phyloP scores from a whole-genome alignment of 805 yeast species.

The Yamadazyma sp. region DNA sequence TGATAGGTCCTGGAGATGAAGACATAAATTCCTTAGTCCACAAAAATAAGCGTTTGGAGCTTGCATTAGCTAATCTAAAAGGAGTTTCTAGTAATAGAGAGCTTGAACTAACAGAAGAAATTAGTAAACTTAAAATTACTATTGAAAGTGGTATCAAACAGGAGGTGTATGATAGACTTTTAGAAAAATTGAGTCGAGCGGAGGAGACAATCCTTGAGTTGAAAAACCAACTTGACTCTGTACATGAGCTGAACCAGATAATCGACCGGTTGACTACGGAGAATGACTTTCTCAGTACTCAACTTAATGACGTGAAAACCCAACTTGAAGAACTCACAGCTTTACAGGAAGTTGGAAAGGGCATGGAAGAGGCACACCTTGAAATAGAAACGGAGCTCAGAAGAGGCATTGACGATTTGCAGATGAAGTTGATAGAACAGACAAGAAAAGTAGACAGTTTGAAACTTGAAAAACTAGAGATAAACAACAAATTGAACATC shows the following conservation, averaged over 20 bases:
- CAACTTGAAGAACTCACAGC: slow-evolving; percentile 49
- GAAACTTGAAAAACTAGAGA: slow-evolving; percentile 3
- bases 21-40: slow-evolving; percentile 19
- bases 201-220: slow-evolving; percentile 26
- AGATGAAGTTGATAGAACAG: slow-evolving; percentile 18
- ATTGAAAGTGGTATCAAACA: slow-evolving; percentile 17
- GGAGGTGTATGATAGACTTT: slow-evolving; percentile 27
- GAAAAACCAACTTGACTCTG: slow-evolving; percentile 33
- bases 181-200: slow-evolving; percentile 27
- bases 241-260: slow-evolving; percentile 35
- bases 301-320: slow-evolving; percentile 30
- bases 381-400: slow-evolving; percentile 46
- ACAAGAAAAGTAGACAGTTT: neutral
- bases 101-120: slow-evolving; percentile 8
- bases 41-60: slow-evolving; percentile 40
- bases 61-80: slow-evolving; percentile 29
- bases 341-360: slow-evolving; percentile 48
- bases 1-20: slow-evolving; percentile 2
- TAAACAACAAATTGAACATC: slow-evolving; percentile 1
- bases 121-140: slow-evolving; percentile 8
- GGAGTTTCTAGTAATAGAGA: slow-evolving; percentile 4
- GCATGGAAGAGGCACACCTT: slow-evolving; percentile 47
- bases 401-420: slow-evolving; percentile 30
- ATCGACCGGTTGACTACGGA: slow-evolving; percentile 35
- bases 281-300: slow-evolving; percentile 34